These are phyloP conservation scores for Fagopyrum tataricum DNA, from an alignment of 148 eudicot species.

Conservation along the genomic window DNA sequence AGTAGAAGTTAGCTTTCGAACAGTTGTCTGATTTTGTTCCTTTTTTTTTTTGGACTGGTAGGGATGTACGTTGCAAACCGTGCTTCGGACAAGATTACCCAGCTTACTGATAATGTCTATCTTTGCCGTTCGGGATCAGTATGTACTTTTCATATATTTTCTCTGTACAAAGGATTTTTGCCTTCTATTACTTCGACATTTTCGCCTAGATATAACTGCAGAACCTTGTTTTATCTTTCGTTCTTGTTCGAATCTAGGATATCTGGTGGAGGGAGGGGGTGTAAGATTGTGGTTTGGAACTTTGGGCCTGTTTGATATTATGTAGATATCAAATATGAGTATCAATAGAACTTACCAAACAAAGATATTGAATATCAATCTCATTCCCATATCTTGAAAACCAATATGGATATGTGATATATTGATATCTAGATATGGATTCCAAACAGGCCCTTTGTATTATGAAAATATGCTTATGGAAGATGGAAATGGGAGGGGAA, in stretches of 20 bases:
- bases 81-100: slow-evolving; percentile 93
- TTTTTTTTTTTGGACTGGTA: slow-evolving; percentile 14
- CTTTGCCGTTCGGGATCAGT: slow-evolving; percentile 99
- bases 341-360: no score
- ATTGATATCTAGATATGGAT: no score
- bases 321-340: no score
- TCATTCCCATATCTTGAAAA: no score
- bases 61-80: slow-evolving; percentile 95
- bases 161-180: background rate
- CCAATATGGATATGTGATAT: no score
- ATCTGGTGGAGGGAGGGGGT: background rate
- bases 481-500: background rate
- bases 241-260: background rate
- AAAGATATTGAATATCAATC: no score
- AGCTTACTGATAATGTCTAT: slow-evolving; percentile 90
- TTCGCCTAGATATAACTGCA: background rate
- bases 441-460: no score
- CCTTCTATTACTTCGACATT: background rate
- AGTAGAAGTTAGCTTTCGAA: background rate
- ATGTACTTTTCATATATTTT: slow-evolving; percentile 4
- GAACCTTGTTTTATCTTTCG: background rate
- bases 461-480: no score
- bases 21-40: background rate
- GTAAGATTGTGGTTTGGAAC: background rate
- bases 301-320: background rate